Conservation (phyloP, 352 stramenopile genomes). For the Pythium insidiosum region DNA sequence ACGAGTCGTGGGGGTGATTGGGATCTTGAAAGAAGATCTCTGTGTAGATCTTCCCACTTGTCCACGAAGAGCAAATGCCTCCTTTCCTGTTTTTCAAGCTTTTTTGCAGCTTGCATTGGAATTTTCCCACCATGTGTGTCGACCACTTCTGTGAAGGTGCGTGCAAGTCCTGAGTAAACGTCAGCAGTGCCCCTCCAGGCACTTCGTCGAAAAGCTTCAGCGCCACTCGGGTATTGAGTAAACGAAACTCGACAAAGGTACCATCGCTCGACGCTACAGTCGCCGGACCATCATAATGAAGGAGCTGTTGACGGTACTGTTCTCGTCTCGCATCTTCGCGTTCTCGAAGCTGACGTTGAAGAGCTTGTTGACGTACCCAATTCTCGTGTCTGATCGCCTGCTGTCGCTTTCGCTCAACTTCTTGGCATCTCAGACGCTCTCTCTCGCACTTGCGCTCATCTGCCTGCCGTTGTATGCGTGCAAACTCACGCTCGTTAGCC, state of each 20-base stretch:
- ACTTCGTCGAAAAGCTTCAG: slow-evolving; percentile 1
- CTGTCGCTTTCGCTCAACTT: not conserved
- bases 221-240: not conserved
- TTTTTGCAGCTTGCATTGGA: slow-evolving; percentile 1
- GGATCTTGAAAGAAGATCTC: not conserved
- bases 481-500: not conserved
- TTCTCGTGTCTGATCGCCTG: not conserved
- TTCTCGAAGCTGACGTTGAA: not conserved
- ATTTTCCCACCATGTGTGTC: slow-evolving; percentile 1
- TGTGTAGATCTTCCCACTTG: not conserved
- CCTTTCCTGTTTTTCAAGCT: not conserved
- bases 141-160: slow-evolving; percentile 1
- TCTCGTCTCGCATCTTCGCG: slow-evolving; percentile 1
- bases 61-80: not conserved
- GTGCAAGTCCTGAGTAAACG: not conserved
- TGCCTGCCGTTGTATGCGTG: slow-evolving; percentile 1
- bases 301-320: slow-evolving; percentile 1
- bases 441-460: not conserved
- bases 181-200: not conserved
- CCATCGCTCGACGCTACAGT: not conserved
- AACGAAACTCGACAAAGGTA: slow-evolving; percentile 1
- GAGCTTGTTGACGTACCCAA: not conserved
- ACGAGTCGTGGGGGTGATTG: not conserved
- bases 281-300: not conserved
- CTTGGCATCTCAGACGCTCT: too few species aligned